Evolutionary conservation across 2,329 filamentous ascomycete genomes (phyloP).

Genomic region (Alternaria atra): DNA sequence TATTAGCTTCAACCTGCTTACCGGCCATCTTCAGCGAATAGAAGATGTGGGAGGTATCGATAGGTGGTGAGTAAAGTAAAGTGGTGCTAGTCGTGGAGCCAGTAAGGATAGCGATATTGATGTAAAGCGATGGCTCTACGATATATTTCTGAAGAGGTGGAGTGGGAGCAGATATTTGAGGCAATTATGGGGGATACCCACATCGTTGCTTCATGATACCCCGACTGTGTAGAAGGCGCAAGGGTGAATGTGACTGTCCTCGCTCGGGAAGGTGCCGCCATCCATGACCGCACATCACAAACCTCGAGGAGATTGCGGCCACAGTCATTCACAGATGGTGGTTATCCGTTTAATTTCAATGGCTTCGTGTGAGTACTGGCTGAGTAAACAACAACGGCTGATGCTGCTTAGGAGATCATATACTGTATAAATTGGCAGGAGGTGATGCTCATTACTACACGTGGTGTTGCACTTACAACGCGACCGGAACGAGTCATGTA

Average conservation of each 20-base stretch:
- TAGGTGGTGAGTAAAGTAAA: no score
- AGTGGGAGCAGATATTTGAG: background rate
- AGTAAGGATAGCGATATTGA: no score
- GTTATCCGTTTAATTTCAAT: background rate
- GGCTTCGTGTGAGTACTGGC: rapidly evolving
- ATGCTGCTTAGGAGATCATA: background rate
- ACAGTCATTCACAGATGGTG: background rate
- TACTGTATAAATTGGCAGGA: no score
- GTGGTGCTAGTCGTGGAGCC: no score
- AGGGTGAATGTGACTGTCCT: background rate
- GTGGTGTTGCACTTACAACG: background rate
- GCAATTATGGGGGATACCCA: background rate
- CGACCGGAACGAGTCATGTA: background rate
- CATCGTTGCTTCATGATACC: background rate
- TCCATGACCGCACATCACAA: background rate
- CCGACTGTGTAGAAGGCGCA: background rate
- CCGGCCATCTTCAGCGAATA: no score
- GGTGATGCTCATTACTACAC: background rate
- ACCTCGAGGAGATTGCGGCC: background rate
- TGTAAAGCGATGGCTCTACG: no score
- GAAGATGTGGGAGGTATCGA: no score
- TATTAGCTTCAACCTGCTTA: no score
- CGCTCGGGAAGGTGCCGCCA: background rate
- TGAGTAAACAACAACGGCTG: background rate
- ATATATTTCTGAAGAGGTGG: background rate